Conservation (phyloP, 306 rosid genomes). For the Castanea sativa region DNA sequence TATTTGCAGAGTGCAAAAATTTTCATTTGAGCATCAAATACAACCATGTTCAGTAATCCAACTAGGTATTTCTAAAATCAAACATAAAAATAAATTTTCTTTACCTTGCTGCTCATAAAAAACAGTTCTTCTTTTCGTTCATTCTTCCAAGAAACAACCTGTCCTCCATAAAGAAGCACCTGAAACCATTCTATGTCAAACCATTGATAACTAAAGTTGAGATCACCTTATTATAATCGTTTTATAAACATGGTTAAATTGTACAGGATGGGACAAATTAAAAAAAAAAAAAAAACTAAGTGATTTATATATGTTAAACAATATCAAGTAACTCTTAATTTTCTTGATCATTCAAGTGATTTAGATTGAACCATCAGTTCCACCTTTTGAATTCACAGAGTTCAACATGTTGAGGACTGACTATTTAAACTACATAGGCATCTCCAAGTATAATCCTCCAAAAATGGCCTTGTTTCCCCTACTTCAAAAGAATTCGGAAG, state of each 20-base stretch:
- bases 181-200: conserved; percentile 32
- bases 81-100: background rate
- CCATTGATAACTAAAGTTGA: conserved; percentile 11
- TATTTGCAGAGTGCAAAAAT: background rate
- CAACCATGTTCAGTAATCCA: background rate
- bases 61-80: background rate
- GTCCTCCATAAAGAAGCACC: conserved; percentile 79
- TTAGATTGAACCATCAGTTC: background rate
- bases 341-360: background rate
- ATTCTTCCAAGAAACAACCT: conserved; percentile 79
- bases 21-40: background rate
- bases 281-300: background rate
- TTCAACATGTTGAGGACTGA: background rate
- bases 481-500: background rate
- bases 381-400: background rate
- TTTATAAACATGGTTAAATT: background rate
- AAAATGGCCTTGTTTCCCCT: background rate
- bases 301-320: background rate
- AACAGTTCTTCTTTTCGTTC: conserved; percentile 67
- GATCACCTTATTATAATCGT: background rate
- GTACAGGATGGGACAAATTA: no score
- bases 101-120: conserved; percentile 74
- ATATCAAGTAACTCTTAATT: background rate
- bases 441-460: background rate
- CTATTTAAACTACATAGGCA: background rate